Evolutionary conservation across 345 rosid genomes (phyloP), one percentile per base, ranked within the genome.

Genomic region (Syzygium jambos): DNA sequence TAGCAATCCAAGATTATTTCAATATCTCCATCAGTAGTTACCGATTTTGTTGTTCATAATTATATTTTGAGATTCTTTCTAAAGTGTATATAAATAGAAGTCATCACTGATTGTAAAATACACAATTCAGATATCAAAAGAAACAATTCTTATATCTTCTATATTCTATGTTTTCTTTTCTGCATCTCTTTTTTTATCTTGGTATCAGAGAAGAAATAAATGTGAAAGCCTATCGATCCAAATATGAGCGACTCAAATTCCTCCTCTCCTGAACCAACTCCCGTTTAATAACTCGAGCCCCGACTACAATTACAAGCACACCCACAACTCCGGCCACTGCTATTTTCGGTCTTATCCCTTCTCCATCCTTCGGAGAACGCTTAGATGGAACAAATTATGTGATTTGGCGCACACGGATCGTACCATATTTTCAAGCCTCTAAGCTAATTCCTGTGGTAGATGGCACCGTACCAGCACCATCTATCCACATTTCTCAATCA

Each of bases 41-140:
- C 2, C 5, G 0, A 25, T 56, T 12, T 0, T 23, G 5, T 0
- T 8, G n/a, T 23, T 3, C 9, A 56, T 22, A 56, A 22, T 56
- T 56, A 56, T 56, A 22, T 2, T 2, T 56, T 56, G 10, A 56
- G 61, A 56, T 56, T 56, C n/a, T 56, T 56, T 56, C 61, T 22
- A 56, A 56, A 56, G 61, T 56, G 61, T 56, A 56, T 56, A 12
- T 56, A 22, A 19, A 56, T 56, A 56, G n/a, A 56, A 56, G 13
- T 1, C 61, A 56, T 56, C 61, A 56, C 2, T 56, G 0, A 56
- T 9, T 9, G n/a, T 25, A 56, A 56, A 56, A 56, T 22, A 22
- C 61, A 56, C 61, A 22, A 56, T 56, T 56, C 4, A 9, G n/a
- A 56, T 22, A 56, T 56, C n/a, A 56, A 56, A 56, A 56, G 9